phyloP scores from a whole-genome alignment of 768 basidiomycete genomes.

The Cystoderma amianthinum region DNA sequence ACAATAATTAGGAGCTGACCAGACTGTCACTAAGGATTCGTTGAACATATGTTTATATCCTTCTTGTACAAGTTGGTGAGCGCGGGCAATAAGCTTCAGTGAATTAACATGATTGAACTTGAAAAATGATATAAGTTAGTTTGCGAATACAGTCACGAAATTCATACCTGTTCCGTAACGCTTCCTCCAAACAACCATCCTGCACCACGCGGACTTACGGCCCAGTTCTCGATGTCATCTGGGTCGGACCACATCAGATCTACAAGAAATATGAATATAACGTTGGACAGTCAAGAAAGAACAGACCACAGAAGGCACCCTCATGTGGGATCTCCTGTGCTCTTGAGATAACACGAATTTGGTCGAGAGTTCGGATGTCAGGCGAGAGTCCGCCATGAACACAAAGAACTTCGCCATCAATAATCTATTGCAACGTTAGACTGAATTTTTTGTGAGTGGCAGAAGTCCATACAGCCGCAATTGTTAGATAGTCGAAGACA shows the following conservation, averaged over 20 bases:
- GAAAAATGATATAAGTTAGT: not conserved
- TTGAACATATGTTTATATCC: constrained; percentile 98
- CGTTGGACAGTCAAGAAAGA: not conserved
- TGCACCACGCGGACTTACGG: constrained; percentile 91
- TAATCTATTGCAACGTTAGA: constrained; percentile 56
- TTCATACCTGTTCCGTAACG: constrained; percentile 74
- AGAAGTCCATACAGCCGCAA: constrained; percentile 74
- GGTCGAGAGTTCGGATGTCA: constrained; percentile 91
- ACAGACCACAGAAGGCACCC: constrained; percentile 90
- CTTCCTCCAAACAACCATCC: constrained; percentile 91
- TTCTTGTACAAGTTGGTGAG: constrained; percentile 95
- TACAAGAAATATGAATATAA: constrained; percentile 19
- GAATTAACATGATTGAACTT: constrained; percentile 93
- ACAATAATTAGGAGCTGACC: constrained; percentile 88
- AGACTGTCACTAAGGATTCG: constrained; percentile 84
- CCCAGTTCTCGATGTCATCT: constrained; percentile 94
- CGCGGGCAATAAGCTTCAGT: constrained; percentile 83
- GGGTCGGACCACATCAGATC: constrained; percentile 99
- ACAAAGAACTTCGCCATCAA: constrained; percentile 87
- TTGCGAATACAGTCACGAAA: not conserved
- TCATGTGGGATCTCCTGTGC: constrained; percentile 99
- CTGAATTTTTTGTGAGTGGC: not conserved
- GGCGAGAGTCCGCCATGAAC: constrained; percentile 96
- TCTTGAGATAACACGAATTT: constrained; percentile 85
- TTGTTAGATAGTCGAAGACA: constrained; percentile 92